Evolutionary conservation across 352 stramenopile species (phyloP).

Genomic region (Globisporangium recalcitrans): DNA sequence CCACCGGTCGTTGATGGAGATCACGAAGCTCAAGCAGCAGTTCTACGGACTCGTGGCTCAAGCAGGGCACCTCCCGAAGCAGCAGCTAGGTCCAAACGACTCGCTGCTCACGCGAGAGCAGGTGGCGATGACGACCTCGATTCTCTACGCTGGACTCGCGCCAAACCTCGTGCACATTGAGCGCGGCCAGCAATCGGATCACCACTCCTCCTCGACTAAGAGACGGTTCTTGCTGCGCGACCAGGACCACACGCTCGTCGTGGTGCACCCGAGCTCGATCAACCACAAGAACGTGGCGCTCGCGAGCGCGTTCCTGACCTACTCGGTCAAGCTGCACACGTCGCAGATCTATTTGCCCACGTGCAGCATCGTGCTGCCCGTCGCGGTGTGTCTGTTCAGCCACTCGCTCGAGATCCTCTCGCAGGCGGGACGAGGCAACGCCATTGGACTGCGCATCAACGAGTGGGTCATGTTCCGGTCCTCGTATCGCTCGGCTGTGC

Average conservation of each 20-base stretch:
- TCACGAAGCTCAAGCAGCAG: slow-evolving; percentile 73
- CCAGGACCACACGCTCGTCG: slow-evolving; percentile 39
- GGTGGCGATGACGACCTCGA: slow-evolving; percentile 50
- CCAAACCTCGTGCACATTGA: slow-evolving; percentile 90
- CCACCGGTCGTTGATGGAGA: slow-evolving; percentile 44
- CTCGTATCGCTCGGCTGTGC: slow-evolving; percentile 44
- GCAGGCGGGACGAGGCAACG: slow-evolving; percentile 27
- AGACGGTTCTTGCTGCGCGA: slow-evolving; percentile 37
- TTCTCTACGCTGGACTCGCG: slow-evolving; percentile 83
- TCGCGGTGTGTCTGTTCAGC: slow-evolving; percentile 67
- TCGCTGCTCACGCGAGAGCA: slow-evolving; percentile 38
- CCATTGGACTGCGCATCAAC: slow-evolving; percentile 57
- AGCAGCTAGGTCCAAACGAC: slow-evolving; percentile 1
- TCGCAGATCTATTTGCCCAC: slow-evolving; percentile 77
- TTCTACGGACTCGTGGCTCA: slow-evolving; percentile 62
- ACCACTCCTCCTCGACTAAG: slow-evolving; percentile 22
- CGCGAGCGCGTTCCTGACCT: slow-evolving; percentile 65
- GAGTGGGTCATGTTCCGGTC: slow-evolving; percentile 64
- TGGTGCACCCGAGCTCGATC: slow-evolving; percentile 69
- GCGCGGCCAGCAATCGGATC: slow-evolving; percentile 9
- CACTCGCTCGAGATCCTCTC: slow-evolving; percentile 52
- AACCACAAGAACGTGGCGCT: slow-evolving; percentile 60
- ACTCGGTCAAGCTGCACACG: slow-evolving; percentile 77
- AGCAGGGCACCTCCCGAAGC: slow-evolving; percentile 47
- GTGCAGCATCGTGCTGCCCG: slow-evolving; percentile 57